Percentiles rank a stretch among this genome's conserved stretches.
Evolutionary conservation across 2,329 filamentous ascomycete species (phyloP).

Genomic region (Penicillium italicum): DNA sequence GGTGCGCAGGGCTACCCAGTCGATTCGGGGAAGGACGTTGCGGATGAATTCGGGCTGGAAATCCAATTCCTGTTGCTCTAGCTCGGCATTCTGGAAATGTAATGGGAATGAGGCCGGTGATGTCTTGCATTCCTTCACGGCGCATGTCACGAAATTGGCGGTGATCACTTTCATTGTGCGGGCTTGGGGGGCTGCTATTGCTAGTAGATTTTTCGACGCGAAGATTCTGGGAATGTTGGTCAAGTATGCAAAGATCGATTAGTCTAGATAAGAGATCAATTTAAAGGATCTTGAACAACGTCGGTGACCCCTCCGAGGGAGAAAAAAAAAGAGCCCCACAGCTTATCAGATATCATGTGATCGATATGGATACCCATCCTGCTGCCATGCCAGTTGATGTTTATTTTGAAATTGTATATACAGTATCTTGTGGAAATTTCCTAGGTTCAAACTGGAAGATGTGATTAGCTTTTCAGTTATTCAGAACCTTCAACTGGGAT

Average conservation of each 20-base stretch:
- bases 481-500: not conserved
- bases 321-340: constrained; percentile 6
- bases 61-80: constrained; percentile 78
- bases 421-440: not conserved
- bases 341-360: constrained; percentile 15
- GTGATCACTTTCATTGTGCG: constrained; percentile 83
- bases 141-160: constrained; percentile 94
- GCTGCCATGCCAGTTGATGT: not conserved
- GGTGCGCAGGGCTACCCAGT: constrained; percentile 76
- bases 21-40: constrained; percentile 81
- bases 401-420: not conserved
- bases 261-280: not conserved
- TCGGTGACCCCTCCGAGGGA: constrained; percentile 1
- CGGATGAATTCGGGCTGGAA: constrained; percentile 74
- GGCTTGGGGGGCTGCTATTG: not conserved
- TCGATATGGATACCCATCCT: not conserved
- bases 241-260: not conserved
- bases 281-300: not conserved
- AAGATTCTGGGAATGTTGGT: not conserved
- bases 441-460: not conserved
- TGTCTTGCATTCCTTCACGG: constrained; percentile 89
- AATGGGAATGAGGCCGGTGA: constrained; percentile 78
- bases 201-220: not conserved
- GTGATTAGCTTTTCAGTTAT: not conserved
- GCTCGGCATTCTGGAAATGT: constrained; percentile 86